phyloP scores from a whole-genome alignment of 768 basidiomycete species.

The Mycena chlorophos region DNA sequence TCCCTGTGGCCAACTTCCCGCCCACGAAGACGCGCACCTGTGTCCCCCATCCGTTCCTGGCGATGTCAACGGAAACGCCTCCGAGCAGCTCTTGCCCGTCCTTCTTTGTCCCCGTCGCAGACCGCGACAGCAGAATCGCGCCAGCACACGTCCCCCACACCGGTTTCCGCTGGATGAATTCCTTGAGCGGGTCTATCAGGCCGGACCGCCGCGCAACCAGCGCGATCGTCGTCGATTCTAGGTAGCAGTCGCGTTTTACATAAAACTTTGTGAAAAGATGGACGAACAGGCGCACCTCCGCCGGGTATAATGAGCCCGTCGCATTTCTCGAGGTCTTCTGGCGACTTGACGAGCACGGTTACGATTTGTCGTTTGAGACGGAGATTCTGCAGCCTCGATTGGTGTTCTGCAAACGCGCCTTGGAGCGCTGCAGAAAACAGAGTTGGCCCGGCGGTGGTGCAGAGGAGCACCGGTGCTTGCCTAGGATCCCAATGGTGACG shows the following conservation, averaged over 20 bases:
- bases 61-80: constrained; percentile 76
- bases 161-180: constrained; percentile 70
- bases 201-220: constrained; percentile 71
- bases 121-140: constrained; percentile 81
- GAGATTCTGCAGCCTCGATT: constrained; percentile 63
- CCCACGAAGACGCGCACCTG: constrained; percentile 53
- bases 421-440: constrained; percentile 68
- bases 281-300: constrained; percentile 54
- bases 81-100: constrained; percentile 86
- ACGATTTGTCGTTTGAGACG: constrained; percentile 45
- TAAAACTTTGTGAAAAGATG: not conserved
- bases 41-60: constrained; percentile 92
- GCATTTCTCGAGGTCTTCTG: constrained; percentile 72
- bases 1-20: not conserved
- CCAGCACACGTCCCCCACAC: constrained; percentile 98
- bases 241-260: not conserved
- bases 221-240: constrained; percentile 92
- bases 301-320: constrained; percentile 92
- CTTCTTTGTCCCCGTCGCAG: constrained; percentile 75
- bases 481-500: constrained; percentile 52
- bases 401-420: constrained; percentile 90
- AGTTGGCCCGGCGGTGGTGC: not conserved
- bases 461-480: constrained; percentile 31
- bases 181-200: constrained; percentile 74
- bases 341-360: constrained; percentile 65